Conservation (phyloP, 176 grass and related monocot genomes). For the Tillandsia leiboldiana region DNA sequence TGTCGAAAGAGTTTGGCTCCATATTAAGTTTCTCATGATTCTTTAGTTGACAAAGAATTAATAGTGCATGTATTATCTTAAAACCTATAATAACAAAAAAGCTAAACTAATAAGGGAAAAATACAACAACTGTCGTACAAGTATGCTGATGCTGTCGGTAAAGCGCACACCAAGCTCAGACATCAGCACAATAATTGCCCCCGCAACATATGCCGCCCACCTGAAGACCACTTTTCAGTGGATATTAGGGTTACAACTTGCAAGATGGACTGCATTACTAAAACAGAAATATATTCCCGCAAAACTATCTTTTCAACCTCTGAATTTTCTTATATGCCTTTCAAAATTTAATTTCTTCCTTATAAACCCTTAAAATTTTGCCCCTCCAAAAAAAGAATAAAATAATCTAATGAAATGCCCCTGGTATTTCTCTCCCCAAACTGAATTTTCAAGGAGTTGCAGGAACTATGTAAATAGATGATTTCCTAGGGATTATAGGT, state of each 20-base stretch:
- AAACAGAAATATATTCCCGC: neutral
- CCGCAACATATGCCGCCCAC: conserved; percentile 98
- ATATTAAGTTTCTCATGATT: too few relatives aligned
- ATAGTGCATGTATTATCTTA: neutral
- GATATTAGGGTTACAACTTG: neutral
- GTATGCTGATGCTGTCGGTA: conserved; percentile 86
- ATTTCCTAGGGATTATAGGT: too few relatives aligned
- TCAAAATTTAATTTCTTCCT: too few relatives aligned
- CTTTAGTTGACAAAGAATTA: neutral
- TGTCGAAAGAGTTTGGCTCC: too few relatives aligned
- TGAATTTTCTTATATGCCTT: too few relatives aligned
- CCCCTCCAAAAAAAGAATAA: too few relatives aligned
- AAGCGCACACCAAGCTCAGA: conserved; percentile 68
- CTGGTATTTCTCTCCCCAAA: too few relatives aligned
- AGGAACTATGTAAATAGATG: too few relatives aligned
- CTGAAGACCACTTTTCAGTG: conserved; percentile 31
- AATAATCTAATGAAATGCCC: too few relatives aligned
- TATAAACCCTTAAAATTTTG: too few relatives aligned
- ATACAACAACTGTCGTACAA: conserved; percentile 25
- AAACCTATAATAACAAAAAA: neutral
- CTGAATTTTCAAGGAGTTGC: too few relatives aligned
- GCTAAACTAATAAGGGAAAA: neutral
- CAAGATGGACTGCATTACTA: neutral
- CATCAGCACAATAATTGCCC: conserved; percentile 89
- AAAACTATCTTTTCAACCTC: too few relatives aligned